Evolutionary conservation across 192 early-diverging fungal genomes (phyloP).

Genomic region (Physocladia obscura): DNA sequence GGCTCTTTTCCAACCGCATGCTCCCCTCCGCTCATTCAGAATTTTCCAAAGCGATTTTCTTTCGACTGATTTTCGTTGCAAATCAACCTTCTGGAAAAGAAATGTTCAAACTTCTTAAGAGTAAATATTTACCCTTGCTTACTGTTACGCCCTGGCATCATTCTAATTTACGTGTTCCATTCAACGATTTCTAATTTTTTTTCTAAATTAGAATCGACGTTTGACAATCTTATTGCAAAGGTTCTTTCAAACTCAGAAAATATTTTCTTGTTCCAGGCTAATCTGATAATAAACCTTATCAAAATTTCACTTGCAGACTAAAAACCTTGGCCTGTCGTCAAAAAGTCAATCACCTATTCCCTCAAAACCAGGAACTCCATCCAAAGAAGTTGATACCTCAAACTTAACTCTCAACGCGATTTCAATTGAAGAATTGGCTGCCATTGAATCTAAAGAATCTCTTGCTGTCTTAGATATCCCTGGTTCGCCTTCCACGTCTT

Average conservation of each 20-base stretch:
- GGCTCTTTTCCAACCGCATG: constrained; percentile 50
- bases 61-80: neutral
- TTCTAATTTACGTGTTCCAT: neutral
- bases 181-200: neutral
- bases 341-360: neutral
- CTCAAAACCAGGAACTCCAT: constrained; percentile 8
- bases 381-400: constrained; percentile 8
- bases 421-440: constrained; percentile 8
- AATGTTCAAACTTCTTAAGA: constrained; percentile 26
- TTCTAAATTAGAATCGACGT: neutral
- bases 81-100: too few relatives aligned
- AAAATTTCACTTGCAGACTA: too few relatives aligned
- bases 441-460: constrained; percentile 7
- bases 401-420: constrained; percentile 12
- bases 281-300: too few relatives aligned
- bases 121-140: neutral
- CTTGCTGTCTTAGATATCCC: neutral
- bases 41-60: neutral
- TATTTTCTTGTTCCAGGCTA: neutral
- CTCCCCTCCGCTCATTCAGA: too few relatives aligned
- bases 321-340: constrained; percentile 12
- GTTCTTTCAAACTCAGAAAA: neutral
- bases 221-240: constrained; percentile 24
- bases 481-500: too few relatives aligned
- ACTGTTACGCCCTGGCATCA: neutral